phyloP scores from a whole-genome alignment of 306 rosid genomes.

The Begonia peltatifolia region DNA sequence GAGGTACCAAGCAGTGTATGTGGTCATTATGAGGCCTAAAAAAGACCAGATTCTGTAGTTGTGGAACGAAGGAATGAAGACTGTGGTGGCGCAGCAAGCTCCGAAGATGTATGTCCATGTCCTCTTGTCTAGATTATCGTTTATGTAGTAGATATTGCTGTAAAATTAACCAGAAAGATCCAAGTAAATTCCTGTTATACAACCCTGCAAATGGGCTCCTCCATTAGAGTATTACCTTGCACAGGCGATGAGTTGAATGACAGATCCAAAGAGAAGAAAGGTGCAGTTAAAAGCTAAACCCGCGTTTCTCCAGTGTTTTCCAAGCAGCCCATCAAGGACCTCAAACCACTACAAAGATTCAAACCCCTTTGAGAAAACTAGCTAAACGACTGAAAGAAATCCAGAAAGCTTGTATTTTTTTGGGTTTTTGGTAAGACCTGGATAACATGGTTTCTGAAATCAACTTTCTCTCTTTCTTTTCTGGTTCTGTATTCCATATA shows the following conservation, averaged over 20 bases:
- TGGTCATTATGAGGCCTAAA: constrained; percentile 89
- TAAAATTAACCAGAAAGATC: neutral
- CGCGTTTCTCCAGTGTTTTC: constrained; percentile 91
- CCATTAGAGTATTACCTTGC: constrained; percentile 43
- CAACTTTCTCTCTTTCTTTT: constrained; percentile 74
- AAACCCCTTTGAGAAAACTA: neutral
- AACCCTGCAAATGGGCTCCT: neutral
- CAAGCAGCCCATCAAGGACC: constrained; percentile 90
- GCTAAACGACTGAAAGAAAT: too few species aligned
- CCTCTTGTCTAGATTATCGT: constrained; percentile 92
- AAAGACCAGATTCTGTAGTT: constrained; percentile 96
- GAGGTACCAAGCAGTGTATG: constrained; percentile 98
- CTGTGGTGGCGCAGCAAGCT: constrained; percentile 98
- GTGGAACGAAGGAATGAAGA: constrained; percentile 90
- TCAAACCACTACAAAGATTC: constrained; percentile 59
- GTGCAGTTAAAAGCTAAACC: constrained; percentile 97
- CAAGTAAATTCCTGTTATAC: neutral
- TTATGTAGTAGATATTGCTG: constrained; percentile 96
- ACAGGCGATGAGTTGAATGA: constrained; percentile 93
- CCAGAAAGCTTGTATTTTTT: too few species aligned
- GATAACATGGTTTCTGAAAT: constrained; percentile 87
- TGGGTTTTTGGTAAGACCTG: constrained; percentile 34
- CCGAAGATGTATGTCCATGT: constrained; percentile 98
- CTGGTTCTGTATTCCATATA: constrained; percentile 87
- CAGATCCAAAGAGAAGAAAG: constrained; percentile 94